A percentile compares a stretch with the other conserved stretches of the same genome.
Conservation (phyloP, 192 early-diverging fungal genomes). For the Coemansia reversa region DNA sequence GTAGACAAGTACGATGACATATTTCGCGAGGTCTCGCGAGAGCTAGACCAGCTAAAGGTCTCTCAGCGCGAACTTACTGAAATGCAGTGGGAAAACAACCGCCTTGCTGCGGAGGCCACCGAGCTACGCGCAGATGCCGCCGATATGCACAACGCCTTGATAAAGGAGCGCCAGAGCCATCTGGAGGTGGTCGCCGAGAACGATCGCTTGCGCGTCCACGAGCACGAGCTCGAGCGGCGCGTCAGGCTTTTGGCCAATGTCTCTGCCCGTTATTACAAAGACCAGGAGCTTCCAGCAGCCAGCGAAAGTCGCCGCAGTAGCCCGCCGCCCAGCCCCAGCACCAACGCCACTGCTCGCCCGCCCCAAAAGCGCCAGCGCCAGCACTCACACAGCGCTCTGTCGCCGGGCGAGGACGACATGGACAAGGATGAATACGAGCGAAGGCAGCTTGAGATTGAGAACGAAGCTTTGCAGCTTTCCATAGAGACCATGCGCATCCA, state of each 20-base stretch:
- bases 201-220: conserved; percentile 45
- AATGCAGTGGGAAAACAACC: conserved; percentile 49
- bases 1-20: conserved; percentile 55
- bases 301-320: conserved; percentile 5
- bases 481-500: conserved; percentile 56
- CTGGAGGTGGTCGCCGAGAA: conserved; percentile 50
- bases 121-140: conserved; percentile 43
- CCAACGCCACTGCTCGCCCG: conserved; percentile 21
- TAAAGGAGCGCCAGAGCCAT: conserved; percentile 47
- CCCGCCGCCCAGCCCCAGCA: conserved; percentile 12
- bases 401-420: conserved; percentile 9
- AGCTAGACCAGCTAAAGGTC: conserved; percentile 44
- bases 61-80: conserved; percentile 45
- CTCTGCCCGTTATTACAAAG: conserved; percentile 35
- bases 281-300: conserved; percentile 19
- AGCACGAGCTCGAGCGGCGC: conserved; percentile 47
- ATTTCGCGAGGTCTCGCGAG: conserved; percentile 36
- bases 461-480: conserved; percentile 44
- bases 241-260: conserved; percentile 40
- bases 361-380: conserved; percentile 35
- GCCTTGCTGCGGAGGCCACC: conserved; percentile 24
- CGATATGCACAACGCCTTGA: conserved; percentile 29
- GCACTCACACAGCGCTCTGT: neutral
- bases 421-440: conserved; percentile 21
- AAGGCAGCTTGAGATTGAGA: conserved; percentile 49